Percentiles rank a stretch among this genome's conserved stretches.
Evolutionary conservation across 192 early-diverging fungal species (phyloP).

Genomic region (Backusella morwellensis): DNA sequence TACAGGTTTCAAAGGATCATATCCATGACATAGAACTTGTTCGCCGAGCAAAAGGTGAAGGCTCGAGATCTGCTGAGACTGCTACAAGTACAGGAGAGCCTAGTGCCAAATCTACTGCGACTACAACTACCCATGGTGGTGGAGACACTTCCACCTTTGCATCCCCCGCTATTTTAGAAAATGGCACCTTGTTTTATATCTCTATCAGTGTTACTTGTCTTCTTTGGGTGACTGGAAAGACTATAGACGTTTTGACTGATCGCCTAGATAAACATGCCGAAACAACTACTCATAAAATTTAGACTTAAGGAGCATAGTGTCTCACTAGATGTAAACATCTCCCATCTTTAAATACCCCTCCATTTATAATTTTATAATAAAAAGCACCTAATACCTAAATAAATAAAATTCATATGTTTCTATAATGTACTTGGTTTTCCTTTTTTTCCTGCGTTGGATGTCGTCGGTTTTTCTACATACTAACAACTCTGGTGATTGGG

Average conservation of each 20-base stretch:
- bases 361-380: too few species aligned
- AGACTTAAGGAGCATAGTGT: neutral
- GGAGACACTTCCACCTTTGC: neutral
- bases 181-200: conserved; percentile 29
- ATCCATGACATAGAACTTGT: neutral
- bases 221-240: conserved; percentile 31
- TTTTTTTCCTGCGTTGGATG: too few species aligned
- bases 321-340: neutral
- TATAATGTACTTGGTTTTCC: too few species aligned
- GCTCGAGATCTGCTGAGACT: neutral
- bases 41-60: neutral
- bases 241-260: conserved; percentile 17
- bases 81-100: neutral
- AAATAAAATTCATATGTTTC: too few species aligned
- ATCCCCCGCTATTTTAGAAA: conserved; percentile 14
- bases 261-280: conserved; percentile 25
- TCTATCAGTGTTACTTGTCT: conserved; percentile 18
- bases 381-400: too few species aligned
- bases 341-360: neutral
- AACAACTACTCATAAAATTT: neutral
- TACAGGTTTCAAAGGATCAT: neutral
- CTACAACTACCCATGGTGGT: neutral
- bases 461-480: too few species aligned
- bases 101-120: neutral
- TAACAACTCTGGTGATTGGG: too few species aligned